A percentile compares a stretch with the other conserved stretches of the same genome.
phyloP scores from a whole-genome alignment of 116 monocot species.

The Thalassia testudinum region DNA sequence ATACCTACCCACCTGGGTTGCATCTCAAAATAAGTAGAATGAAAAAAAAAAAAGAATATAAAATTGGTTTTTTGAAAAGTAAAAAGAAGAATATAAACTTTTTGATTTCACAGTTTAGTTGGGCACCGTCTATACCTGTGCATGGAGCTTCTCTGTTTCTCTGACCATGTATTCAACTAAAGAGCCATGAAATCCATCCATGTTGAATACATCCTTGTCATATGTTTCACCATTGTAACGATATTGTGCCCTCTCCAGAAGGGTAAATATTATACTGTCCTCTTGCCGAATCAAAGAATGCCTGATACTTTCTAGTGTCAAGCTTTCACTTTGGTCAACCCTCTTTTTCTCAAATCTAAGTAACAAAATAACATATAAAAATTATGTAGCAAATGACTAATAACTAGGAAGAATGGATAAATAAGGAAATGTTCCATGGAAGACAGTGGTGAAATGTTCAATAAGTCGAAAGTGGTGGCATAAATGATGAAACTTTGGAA shows the following conservation, averaged over 20 bases:
- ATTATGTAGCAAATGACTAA: too few relatives aligned
- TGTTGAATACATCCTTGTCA: constrained; percentile 35
- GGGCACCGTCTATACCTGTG: constrained; percentile 5
- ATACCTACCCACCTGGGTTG: constrained; percentile 51
- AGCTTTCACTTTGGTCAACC: constrained; percentile 58
- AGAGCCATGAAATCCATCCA: too few relatives aligned
- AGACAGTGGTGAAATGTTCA: too few relatives aligned
- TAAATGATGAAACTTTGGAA: too few relatives aligned
- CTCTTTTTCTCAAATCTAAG: constrained; percentile 36
- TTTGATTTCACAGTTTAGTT: background rate
- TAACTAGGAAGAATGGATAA: too few relatives aligned
- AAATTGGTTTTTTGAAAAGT: background rate
- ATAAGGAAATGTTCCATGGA: too few relatives aligned
- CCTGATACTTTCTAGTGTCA: constrained; percentile 70
- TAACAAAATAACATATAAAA: background rate
- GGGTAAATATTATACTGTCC: constrained; percentile 85
- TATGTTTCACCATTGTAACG: constrained; percentile 65
- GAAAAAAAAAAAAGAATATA: background rate
- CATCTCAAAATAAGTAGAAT: constrained; percentile 4
- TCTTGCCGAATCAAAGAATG: constrained; percentile 78
- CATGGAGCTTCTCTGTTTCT: constrained; percentile 22
- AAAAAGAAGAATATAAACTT: too few relatives aligned
- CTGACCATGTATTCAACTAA: constrained; percentile 18
- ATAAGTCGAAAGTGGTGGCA: too few relatives aligned
- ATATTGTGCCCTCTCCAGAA: constrained; percentile 77